Evolutionary conservation across 2,329 filamentous ascomycete genomes (phyloP).

Genomic region (Trichoderma koningiopsis): DNA sequence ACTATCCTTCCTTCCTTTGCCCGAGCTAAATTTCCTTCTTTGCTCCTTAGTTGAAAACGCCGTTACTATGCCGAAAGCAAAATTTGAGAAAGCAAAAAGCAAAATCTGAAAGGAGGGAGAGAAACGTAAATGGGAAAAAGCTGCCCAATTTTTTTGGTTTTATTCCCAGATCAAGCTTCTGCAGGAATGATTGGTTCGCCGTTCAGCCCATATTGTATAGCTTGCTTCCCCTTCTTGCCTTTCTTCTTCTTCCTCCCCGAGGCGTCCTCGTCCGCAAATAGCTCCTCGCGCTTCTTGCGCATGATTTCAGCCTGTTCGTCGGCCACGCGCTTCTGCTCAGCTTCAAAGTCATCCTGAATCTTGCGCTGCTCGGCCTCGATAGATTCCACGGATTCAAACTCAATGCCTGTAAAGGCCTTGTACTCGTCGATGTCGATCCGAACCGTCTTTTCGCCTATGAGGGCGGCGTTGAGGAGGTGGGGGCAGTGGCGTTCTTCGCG

Average conservation of each 20-base stretch:
- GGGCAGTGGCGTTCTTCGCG: conserved; percentile 73
- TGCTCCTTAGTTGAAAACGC: background rate
- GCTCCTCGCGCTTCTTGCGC: conserved; percentile 51
- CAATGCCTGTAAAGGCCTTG: conserved; percentile 53
- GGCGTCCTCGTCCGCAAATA: conserved; percentile 47
- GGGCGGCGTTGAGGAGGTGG: conserved; percentile 61
- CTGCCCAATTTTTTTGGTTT: background rate
- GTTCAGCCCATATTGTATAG: conserved; percentile 41
- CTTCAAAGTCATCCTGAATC: conserved; percentile 49
- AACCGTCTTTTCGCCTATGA: conserved; percentile 62
- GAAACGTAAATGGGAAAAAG: background rate
- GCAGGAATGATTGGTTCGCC: conserved; percentile 40
- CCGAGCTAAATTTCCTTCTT: conserved; percentile 8
- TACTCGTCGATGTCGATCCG: conserved; percentile 64
- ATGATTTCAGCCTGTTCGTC: conserved; percentile 53
- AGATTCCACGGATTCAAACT: conserved; percentile 57
- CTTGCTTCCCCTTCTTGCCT: conserved; percentile 38
- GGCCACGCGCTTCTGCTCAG: conserved; percentile 45
- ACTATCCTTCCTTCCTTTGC: background rate
- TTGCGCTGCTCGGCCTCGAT: conserved; percentile 59
- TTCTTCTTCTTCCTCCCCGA: conserved; percentile 41
- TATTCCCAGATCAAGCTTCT: conserved; percentile 23
- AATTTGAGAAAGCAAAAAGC: background rate
- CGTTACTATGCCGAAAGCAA: conserved; percentile 19
- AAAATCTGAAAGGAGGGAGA: background rate